Percentiles rank a stretch among this genome's conserved stretches.
These are phyloP conservation scores for Eucalyptus sideroxylon DNA, from an alignment of 345 rosid species.

Conservation along the genomic window DNA sequence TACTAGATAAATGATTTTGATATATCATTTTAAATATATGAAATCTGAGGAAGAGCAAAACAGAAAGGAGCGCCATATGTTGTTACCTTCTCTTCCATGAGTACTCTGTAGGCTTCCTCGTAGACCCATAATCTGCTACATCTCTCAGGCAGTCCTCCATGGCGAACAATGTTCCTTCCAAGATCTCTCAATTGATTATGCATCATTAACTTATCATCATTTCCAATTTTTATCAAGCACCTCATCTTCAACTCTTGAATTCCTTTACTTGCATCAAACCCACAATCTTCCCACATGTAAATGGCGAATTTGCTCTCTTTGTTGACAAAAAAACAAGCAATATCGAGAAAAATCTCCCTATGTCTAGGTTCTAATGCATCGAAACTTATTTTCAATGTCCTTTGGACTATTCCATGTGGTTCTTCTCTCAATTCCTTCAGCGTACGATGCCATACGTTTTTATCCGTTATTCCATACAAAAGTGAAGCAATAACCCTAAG, in stretches of 20 bases:
- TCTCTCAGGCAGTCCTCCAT: fast-evolving
- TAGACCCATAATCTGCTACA: background rate
- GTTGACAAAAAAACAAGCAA: background rate
- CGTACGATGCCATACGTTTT: background rate
- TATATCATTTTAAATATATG: too few species aligned
- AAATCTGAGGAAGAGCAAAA: background rate
- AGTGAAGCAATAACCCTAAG: background rate
- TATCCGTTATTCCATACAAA: fast-evolving
- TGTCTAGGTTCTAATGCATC: background rate
- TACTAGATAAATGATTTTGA: background rate
- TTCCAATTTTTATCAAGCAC: background rate
- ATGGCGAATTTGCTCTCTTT: background rate
- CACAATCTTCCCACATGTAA: background rate
- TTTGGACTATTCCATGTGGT: too few species aligned
- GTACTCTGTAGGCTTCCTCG: background rate
- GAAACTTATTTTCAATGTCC: background rate
- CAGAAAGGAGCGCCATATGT: background rate
- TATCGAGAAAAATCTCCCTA: background rate
- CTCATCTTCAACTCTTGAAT: background rate
- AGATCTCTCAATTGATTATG: background rate
- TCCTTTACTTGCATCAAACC: background rate
- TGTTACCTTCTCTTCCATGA: background rate
- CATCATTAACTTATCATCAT: background rate
- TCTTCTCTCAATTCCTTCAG: too few species aligned
- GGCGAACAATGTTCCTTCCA: background rate